Percentiles rank a stretch among this genome's conserved stretches.
These are phyloP conservation scores for Sparassis latifolia DNA, from an alignment of 1,284 basidiomycete genomes.

Conservation along the genomic window DNA sequence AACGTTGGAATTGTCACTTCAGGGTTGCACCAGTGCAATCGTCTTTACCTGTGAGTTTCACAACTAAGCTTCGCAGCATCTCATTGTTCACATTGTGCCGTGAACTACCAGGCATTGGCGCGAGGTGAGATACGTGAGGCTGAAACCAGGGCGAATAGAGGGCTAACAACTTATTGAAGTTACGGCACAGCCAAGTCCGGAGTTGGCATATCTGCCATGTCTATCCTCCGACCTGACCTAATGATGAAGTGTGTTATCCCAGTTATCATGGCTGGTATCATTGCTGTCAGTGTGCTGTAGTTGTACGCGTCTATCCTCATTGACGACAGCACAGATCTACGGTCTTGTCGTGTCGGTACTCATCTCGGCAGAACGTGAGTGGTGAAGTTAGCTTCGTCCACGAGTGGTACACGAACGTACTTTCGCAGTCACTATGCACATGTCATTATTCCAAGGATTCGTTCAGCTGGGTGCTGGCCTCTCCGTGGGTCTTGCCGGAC, in stretches of 20 bases:
- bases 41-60: slow-evolving; percentile 87
- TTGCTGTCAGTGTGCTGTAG: slow-evolving; percentile 58
- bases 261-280: slow-evolving; percentile 99
- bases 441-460: slow-evolving; percentile 78
- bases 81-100: slow-evolving; percentile 14
- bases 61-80: neutral
- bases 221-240: slow-evolving; percentile 88
- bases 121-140: slow-evolving; percentile 66
- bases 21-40: slow-evolving; percentile 96
- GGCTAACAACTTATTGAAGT: slow-evolving; percentile 29
- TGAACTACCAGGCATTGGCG: slow-evolving; percentile 52
- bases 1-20: slow-evolving; percentile 10
- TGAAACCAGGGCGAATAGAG: slow-evolving; percentile 15
- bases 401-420: too few relatives aligned
- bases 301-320: neutral
- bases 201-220: slow-evolving; percentile 98
- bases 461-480: slow-evolving; percentile 91
- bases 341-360: slow-evolving; percentile 91
- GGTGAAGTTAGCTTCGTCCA: neutral
- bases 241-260: slow-evolving; percentile 97
- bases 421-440: slow-evolving; percentile 38
- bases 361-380: slow-evolving; percentile 74
- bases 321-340: slow-evolving; percentile 46
- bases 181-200: slow-evolving; percentile 98
- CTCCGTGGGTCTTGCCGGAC: slow-evolving; percentile 85